These are phyloP conservation scores for Blastomyces percursus DNA, from an alignment of 2,329 filamentous ascomycete genomes.

Conservation along the genomic window DNA sequence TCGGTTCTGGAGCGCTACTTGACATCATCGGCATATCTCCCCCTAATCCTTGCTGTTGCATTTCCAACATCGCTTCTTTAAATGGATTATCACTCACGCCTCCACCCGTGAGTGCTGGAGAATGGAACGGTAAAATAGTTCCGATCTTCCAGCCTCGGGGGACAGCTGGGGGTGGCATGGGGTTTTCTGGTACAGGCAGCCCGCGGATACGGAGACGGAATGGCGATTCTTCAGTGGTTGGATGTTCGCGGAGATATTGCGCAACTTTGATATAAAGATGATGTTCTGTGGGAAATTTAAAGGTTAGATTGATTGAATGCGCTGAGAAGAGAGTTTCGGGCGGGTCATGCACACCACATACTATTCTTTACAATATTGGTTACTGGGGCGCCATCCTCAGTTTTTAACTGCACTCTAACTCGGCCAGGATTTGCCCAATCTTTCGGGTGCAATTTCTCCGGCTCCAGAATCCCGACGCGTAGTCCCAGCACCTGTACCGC, in stretches of 20 bases:
- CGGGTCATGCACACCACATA: constrained; percentile 27
- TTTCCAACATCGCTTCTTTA: constrained; percentile 94
- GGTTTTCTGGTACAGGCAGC: constrained; percentile 54
- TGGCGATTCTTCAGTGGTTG: constrained; percentile 61
- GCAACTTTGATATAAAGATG: constrained; percentile 77
- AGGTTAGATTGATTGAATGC: constrained; percentile 5
- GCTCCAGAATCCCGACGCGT: constrained; percentile 59
- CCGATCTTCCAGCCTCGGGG: constrained; percentile 89
- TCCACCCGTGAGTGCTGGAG: constrained; percentile 79
- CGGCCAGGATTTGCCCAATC: constrained; percentile 96
- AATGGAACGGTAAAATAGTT: constrained; percentile 73
- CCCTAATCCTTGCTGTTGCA: constrained; percentile 47
- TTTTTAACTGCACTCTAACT: constrained; percentile 63
- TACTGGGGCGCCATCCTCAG: constrained; percentile 41
- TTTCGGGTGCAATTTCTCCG: constrained; percentile 83
- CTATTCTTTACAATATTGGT: constrained; percentile 53
- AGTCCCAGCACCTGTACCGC: constrained; percentile 62
- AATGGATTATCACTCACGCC: constrained; percentile 91
- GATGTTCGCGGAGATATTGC: constrained; percentile 63
- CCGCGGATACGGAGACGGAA: constrained; percentile 64
- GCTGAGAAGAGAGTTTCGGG: background rate
- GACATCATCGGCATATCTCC: constrained; percentile 41
- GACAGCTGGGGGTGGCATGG: constrained; percentile 61
- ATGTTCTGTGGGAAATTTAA: constrained; percentile 46
- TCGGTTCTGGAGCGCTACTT: constrained; percentile 22